phyloP scores from a whole-genome alignment of 2,329 filamentous ascomycete genomes.

The Fusarium floridanum region DNA sequence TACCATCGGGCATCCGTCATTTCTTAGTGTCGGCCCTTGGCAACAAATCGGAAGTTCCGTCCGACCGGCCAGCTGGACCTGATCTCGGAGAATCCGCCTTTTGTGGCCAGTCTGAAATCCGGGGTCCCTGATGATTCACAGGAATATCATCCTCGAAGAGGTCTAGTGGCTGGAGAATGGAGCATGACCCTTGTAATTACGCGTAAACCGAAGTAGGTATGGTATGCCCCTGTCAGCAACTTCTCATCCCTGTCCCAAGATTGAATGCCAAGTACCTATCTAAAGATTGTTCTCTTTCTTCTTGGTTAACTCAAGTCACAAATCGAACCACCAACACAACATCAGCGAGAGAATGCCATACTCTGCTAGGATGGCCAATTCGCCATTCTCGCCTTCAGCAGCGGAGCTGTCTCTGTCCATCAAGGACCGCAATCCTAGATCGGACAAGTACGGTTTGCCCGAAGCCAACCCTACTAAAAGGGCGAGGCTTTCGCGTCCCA shows the following conservation, averaged over 20 bases:
- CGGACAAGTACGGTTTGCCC: not conserved
- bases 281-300: no score
- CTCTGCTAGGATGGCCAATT: not conserved
- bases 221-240: not conserved
- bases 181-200: not conserved
- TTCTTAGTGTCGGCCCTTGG: no score
- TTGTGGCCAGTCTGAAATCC: no score
- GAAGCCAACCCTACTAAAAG: not conserved
- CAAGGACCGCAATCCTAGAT: not conserved
- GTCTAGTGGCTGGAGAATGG: not conserved
- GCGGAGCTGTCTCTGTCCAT: not conserved
- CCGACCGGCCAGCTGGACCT: not conserved
- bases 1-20: no score
- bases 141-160: not conserved
- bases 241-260: not conserved
- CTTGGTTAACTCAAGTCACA: not conserved
- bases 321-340: not conserved
- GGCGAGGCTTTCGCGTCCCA: not conserved
- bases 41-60: no score
- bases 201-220: no score
- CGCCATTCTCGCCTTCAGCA: not conserved
- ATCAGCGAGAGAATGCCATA: no score
- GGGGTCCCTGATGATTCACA: not conserved
- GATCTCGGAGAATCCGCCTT: not conserved
- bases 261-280: not conserved